Percentiles rank a stretch among this genome's conserved stretches.
Conservation (phyloP, 192 early-diverging fungal species). For the Helicostylum pulchrum region DNA sequence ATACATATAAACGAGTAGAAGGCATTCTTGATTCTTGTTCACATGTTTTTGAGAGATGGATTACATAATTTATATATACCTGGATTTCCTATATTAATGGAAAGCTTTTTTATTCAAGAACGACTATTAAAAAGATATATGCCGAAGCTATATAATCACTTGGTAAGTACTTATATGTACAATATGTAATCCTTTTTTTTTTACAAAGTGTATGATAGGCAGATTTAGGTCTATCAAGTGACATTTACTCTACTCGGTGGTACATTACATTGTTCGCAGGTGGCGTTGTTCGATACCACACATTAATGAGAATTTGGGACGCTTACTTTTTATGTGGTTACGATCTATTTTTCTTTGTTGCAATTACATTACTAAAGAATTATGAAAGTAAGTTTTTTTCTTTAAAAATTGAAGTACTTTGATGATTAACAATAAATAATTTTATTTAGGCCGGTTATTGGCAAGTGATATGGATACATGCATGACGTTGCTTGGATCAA, state of each 20-base stretch:
- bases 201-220: constrained; percentile 25
- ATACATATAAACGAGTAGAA: constrained; percentile 33
- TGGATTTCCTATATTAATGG: constrained; percentile 54
- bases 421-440: not conserved
- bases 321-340: constrained; percentile 48
- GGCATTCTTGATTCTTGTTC: constrained; percentile 48
- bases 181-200: not conserved
- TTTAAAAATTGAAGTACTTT: not conserved
- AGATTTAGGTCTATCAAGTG: constrained; percentile 42
- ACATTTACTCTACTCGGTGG: constrained; percentile 56
- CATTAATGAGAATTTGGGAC: constrained; percentile 56
- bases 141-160: constrained; percentile 42
- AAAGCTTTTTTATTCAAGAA: constrained; percentile 57
- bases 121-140: constrained; percentile 41
- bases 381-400: constrained; percentile 39
- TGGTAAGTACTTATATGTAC: constrained; percentile 37
- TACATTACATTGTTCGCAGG: constrained; percentile 58
- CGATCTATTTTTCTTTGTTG: constrained; percentile 52
- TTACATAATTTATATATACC: constrained; percentile 51
- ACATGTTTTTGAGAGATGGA: constrained; percentile 46
- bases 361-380: constrained; percentile 44
- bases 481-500: constrained; percentile 46
- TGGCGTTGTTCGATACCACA: constrained; percentile 49
- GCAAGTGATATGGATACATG: constrained; percentile 44
- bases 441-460: constrained; percentile 34